A percentile compares a stretch with the other conserved stretches of the same genome.
phyloP scores from a whole-genome alignment of 495 filamentous ascomycete genomes.

The Talaromyces liani region DNA sequence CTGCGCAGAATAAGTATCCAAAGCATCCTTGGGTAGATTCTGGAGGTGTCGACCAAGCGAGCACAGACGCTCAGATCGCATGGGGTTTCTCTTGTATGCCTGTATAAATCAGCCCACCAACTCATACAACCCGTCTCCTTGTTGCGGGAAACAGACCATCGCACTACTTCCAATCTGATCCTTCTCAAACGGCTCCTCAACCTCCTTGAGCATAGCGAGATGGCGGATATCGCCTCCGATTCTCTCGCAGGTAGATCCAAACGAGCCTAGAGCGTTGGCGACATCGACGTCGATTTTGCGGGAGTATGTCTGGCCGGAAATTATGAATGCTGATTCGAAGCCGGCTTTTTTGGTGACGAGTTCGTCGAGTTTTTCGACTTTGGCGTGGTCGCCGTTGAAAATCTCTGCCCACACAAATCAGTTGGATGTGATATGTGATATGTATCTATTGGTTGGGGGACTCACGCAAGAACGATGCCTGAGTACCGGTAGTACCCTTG shows the following conservation, averaged over 20 bases:
- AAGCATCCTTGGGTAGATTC: slow-evolving; percentile 59
- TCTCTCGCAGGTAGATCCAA: slow-evolving; percentile 74
- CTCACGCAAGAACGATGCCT: slow-evolving; percentile 62
- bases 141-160: slow-evolving; percentile 29
- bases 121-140: background rate
- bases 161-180: slow-evolving; percentile 46
- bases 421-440: background rate
- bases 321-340: slow-evolving; percentile 63
- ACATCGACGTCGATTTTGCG: slow-evolving; percentile 81
- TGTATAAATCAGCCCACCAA: slow-evolving; percentile 10
- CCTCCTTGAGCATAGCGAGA: slow-evolving; percentile 69
- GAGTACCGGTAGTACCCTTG: slow-evolving; percentile 72
- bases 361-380: slow-evolving; percentile 51
- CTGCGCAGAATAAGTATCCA: slow-evolving; percentile 73
- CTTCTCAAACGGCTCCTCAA: slow-evolving; percentile 90
- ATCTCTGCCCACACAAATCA: slow-evolving; percentile 33
- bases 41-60: slow-evolving; percentile 62
- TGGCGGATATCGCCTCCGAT: slow-evolving; percentile 73
- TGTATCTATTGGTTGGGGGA: background rate
- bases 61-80: slow-evolving; percentile 56
- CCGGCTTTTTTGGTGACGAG: slow-evolving; percentile 75
- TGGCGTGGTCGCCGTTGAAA: slow-evolving; percentile 67
- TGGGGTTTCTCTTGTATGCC: slow-evolving; percentile 68
- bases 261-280: slow-evolving; percentile 69
- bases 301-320: slow-evolving; percentile 76